Base-by-base conservation (phyloP, 2,329 filamentous ascomycete genomes). In the Penicillium sp. region DNA sequence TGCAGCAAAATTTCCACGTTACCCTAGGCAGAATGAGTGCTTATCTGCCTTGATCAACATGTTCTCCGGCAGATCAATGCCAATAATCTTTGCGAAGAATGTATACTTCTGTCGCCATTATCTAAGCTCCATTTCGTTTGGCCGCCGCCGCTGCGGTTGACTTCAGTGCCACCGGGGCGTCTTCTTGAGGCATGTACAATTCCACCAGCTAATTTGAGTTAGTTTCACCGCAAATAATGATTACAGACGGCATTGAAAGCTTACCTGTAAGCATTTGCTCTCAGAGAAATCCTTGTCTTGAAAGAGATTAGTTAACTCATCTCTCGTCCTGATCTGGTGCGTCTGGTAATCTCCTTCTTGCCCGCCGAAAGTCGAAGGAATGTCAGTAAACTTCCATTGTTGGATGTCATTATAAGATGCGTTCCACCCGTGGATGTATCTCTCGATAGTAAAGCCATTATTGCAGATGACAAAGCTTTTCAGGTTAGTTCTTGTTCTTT, bases 381-480 rank as follows among this genome's bases (percentile, higher is more conserved):
- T 73, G 33, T 86, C 84, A 67, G 83, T 84, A 77, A 86, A 88
- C 52, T 86, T 79, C 90, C 90, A 95, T 21, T 77, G 71, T 53
- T 81, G 79, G 56, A 94, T 85, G 67, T 94, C 89, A 67, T 95
- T 95, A 76, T 94, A 94, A 20, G 69, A 71, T 35, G 83, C 87
- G 7, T 91, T 78, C 83, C 86, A 86, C 45, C 90, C 90, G 72
- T 95, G 90, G 64, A 94, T 93, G 69, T 83, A 88, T 24, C 90
- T 84, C 75, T 95, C 90, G 68, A 94, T 91, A 7, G 90, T 93
- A 73, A 88, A 95, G 5, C 90, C 90, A 35, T 91, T 83, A 70
- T 93, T 93, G 79, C 87, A 89, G 61, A 94, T 87, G 59, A 92
- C 80, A 69, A 94, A 91, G 63, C 61, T 62, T 24, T 21, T 61